These are phyloP conservation scores for Corylus avellana DNA, from an alignment of 306 rosid genomes.

Conservation along the genomic window DNA sequence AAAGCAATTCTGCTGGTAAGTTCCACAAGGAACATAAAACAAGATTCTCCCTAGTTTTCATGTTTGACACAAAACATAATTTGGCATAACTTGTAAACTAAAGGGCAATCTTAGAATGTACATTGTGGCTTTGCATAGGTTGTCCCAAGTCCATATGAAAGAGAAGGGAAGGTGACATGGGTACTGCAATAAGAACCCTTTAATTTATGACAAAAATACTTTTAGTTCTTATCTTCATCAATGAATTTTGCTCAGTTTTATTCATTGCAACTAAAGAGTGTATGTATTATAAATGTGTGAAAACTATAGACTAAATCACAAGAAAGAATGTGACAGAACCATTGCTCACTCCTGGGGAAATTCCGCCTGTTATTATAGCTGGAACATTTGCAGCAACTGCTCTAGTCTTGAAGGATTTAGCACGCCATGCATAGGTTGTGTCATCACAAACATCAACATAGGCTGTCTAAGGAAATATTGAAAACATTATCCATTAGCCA, in stretches of 20 bases:
- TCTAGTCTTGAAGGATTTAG: slow-evolving; percentile 60
- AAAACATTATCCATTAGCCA: not conserved
- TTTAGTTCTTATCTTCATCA: not conserved
- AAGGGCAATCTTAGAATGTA: not conserved
- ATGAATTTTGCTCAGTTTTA: not conserved
- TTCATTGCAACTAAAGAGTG: not conserved
- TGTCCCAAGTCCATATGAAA: not conserved
- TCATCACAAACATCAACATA: slow-evolving; percentile 90
- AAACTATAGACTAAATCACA: slow-evolving; percentile 27
- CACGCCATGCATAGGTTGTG: slow-evolving; percentile 57
- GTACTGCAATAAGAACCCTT: not conserved
- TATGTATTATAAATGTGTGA: slow-evolving; percentile 5
- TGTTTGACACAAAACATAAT: not conserved
- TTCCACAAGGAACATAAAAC: no score
- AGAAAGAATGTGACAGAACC: slow-evolving; percentile 56
- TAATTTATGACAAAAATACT: not conserved
- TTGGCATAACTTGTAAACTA: not conserved
- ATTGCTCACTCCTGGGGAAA: slow-evolving; percentile 96
- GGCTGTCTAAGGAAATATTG: slow-evolving; percentile 66
- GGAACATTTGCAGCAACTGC: slow-evolving; percentile 81
- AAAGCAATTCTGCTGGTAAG: no score
- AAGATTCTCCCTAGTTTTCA: no score
- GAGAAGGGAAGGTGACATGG: not conserved
- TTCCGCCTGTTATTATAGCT: slow-evolving; percentile 86
- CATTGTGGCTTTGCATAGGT: not conserved